phyloP scores from a whole-genome alignment of 1,139 yeast genomes.

The Suhomyces bokatorum region DNA sequence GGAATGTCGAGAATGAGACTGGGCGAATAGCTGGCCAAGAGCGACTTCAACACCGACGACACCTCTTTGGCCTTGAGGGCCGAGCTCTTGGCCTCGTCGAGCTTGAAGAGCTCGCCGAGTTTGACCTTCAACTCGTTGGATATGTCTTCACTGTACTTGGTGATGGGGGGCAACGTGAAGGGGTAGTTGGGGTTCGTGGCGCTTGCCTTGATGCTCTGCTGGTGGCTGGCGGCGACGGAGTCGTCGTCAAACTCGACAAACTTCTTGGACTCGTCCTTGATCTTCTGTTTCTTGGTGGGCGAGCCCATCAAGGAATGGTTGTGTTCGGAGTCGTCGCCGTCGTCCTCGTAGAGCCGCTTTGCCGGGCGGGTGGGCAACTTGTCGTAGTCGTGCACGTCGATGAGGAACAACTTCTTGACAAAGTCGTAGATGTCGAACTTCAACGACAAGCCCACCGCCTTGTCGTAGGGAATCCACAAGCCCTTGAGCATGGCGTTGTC shows the following conservation, averaged over 20 bases:
- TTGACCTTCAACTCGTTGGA: slow-evolving; percentile 22
- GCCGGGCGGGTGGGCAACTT: slow-evolving; percentile 37
- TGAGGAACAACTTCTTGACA: slow-evolving; percentile 40
- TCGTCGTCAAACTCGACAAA: background rate
- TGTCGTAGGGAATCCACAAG: slow-evolving; percentile 48
- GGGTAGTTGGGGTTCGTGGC: slow-evolving; percentile 22
- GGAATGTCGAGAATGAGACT: slow-evolving; percentile 34
- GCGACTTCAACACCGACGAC: slow-evolving; percentile 17
- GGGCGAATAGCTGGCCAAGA: slow-evolving; percentile 15
- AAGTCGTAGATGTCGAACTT: slow-evolving; percentile 45
- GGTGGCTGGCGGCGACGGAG: background rate
- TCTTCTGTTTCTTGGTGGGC: slow-evolving; percentile 4
- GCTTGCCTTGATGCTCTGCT: slow-evolving; percentile 1
- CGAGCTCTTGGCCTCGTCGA: slow-evolving; percentile 17
- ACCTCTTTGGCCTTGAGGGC: slow-evolving; percentile 16
- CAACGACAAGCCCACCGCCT: slow-evolving; percentile 42
- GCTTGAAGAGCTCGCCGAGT: slow-evolving; percentile 25
- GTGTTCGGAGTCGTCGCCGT: slow-evolving; percentile 16
- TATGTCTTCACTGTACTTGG: slow-evolving; percentile 20
- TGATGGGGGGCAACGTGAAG: slow-evolving; percentile 22
- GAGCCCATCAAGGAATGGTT: slow-evolving; percentile 14
- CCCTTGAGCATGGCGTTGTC: slow-evolving; percentile 33
- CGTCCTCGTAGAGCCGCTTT: slow-evolving; percentile 20
- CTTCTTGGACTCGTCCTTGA: slow-evolving; percentile 2
- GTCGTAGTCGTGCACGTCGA: slow-evolving; percentile 50